A percentile compares a stretch with the other conserved stretches of the same genome.
These are phyloP conservation scores for Jaapia argillacea DNA, from an alignment of 768 basidiomycete genomes.

Conservation along the genomic window DNA sequence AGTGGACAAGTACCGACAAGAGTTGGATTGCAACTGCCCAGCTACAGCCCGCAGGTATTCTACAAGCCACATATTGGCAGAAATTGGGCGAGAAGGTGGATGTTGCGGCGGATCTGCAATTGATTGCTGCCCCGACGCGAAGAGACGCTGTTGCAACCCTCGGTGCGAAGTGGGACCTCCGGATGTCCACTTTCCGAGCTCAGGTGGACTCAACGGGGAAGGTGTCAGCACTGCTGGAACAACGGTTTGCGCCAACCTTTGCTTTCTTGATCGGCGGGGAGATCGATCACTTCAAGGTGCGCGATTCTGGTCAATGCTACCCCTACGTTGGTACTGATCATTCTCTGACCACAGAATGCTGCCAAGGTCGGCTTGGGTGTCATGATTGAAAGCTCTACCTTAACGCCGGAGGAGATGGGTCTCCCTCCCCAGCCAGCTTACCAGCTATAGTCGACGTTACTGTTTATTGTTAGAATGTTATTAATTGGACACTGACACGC, in stretches of 20 bases:
- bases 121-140: slow-evolving; percentile 68
- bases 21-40: slow-evolving; percentile 94
- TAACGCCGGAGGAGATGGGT: slow-evolving; percentile 79
- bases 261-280: slow-evolving; percentile 92
- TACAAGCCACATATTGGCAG: slow-evolving; percentile 95
- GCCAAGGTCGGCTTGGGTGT: slow-evolving; percentile 95
- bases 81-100: slow-evolving; percentile 93
- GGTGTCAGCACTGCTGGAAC: slow-evolving; percentile 89
- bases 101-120: slow-evolving; percentile 88
- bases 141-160: slow-evolving; percentile 90
- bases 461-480: background rate
- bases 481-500: background rate
- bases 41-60: slow-evolving; percentile 68
- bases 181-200: slow-evolving; percentile 88
- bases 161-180: slow-evolving; percentile 94
- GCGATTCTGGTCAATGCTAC: slow-evolving; percentile 7
- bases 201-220: slow-evolving; percentile 94
- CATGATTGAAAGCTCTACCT: slow-evolving; percentile 84
- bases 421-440: slow-evolving; percentile 9
- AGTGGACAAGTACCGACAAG: slow-evolving; percentile 60
- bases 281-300: slow-evolving; percentile 97
- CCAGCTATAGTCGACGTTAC: slow-evolving; percentile 2
- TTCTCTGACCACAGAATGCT: slow-evolving; percentile 48
- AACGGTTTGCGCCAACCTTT: slow-evolving; percentile 92
- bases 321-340: background rate